A percentile compares a stretch with the other conserved stretches of the same genome.
phyloP scores from a whole-genome alignment of 1,284 basidiomycete species.

The Ganoderma leucocontextum region DNA sequence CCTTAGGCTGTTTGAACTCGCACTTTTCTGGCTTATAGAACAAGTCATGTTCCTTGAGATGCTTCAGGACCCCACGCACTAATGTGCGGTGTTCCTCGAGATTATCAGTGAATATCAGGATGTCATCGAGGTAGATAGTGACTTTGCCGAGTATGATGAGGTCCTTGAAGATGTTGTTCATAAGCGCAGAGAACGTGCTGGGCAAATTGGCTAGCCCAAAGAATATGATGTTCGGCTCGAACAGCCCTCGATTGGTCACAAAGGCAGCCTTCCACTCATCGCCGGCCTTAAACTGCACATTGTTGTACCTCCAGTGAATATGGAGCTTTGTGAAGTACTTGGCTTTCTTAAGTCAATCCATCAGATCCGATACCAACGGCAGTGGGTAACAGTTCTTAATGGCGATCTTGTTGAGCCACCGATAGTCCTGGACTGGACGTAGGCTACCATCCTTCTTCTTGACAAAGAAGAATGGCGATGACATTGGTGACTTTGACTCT shows the following conservation, averaged over 20 bases:
- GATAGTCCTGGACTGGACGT: conserved; percentile 42
- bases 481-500: conserved; percentile 39
- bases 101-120: no score
- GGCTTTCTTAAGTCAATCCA: conserved; percentile 11
- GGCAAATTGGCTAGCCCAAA: conserved; percentile 15
- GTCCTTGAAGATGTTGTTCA: conserved; percentile 5
- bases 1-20: conserved; percentile 36
- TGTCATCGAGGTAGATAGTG: no score
- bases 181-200: conserved; percentile 11
- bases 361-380: conserved; percentile 8
- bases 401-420: conserved; percentile 34
- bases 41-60: conserved; percentile 36
- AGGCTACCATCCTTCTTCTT: conserved; percentile 50
- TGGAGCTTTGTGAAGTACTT: conserved; percentile 19
- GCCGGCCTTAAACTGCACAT: conserved; percentile 15
- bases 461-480: conserved; percentile 48
- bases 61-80: conserved; percentile 39
- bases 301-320: conserved; percentile 13
- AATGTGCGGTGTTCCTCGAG: no score
- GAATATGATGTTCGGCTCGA: conserved; percentile 13
- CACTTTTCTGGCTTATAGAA: conserved; percentile 40
- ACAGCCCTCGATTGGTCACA: conserved; percentile 11
- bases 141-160: no score
- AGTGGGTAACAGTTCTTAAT: conserved; percentile 33
- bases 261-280: conserved; percentile 22